Base-by-base conservation (phyloP, 805 yeast species). In the Torulaspora franciscae region DNA sequence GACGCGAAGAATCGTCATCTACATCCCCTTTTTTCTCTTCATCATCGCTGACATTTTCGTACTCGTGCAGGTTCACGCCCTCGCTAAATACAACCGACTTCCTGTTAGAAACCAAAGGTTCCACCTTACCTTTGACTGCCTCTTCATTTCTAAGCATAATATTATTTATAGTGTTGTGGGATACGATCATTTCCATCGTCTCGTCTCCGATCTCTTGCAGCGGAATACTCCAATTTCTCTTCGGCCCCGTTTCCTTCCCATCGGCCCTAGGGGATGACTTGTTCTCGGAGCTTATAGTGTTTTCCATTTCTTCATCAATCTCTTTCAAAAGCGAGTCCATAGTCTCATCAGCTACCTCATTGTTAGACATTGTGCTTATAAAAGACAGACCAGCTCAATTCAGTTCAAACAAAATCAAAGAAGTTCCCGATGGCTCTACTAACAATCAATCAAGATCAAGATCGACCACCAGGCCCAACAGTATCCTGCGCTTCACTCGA, bases 131-230 rank as follows among this genome's bases (percentile, higher is more conserved):
- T 32, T 17, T 15, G 9, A 7, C 2, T 6, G 25, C 26, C 6
- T 15, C 26, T 11, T 30, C 29, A 23, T 17, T 25, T 19, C 34
- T 37, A n/a, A 42, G 17, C 19, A 26, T 28, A 9, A 33, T 35
- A 13, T 48, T 48, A 13, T 33, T 42, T 25, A 14, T 43, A 2
- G 65, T 63, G 40, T 63, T 61, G 39, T 59, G 54, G 7, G 46
- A 47, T 1, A 60, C 62, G 15, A 61, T 46, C 58, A 56, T 52
- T 7, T 60, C 66, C 65, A 63, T 61, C 0, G 65, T 63, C 7
- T 61, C 66, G 23, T 61, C 65, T 4, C 65, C 65, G 10, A 61
- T 57, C 10, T 61, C 65, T 14, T 59, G 56, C 32, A 58, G 38
- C 2, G 65, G 59, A 8, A 60, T 26, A 32, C 55, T 56, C 47